Evolutionary conservation across 2,329 filamentous ascomycete species (phyloP), one percentile per base, ranked within the genome.

Genomic region (Penicillium expansum): DNA sequence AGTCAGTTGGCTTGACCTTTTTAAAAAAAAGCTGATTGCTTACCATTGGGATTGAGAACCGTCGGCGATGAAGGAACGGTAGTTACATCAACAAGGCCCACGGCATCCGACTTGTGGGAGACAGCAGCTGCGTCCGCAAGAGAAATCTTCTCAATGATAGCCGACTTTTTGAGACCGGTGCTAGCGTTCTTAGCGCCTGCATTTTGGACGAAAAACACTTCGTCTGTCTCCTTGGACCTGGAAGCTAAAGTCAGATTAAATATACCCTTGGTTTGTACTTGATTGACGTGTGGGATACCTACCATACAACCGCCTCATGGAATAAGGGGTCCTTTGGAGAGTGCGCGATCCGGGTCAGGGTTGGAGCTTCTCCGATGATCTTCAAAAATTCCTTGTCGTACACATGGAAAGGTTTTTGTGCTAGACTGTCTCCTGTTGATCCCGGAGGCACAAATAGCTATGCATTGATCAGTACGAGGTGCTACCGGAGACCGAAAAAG

Each of bases 181-280:
- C 59, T 35, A 20, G 59, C 57, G 14, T 57, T 33, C n/a, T 47
- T 53, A n/a, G 59, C 45, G 1, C 62, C 62, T 27, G 62, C 62
- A 52, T 64, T 64, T 22, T 64, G 62, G 14, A 61, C 62, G 5
- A 64, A 64, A 32, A 64, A 64, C 1, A 64, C 52, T 27, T 64
- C 62, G 10, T 64, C 60, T 6, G 58, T 64, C 32, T 48, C 38
- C 30, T 56, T 61, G 2, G 49, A 49, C 58, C 59, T 61, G 20
- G 30, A 52, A 32, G 14, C 10, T 38, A 18, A 33, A 20, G 13
- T 52, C 4, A 47, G 35, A 24, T 13, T 35, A 3, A 22, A 18
- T 22, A 4, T 42, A 20, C 3, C 16, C 30, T 5, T 11, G 20
- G 9, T 13, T 13, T 35, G 30, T 16, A 5, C 14, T 33, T 22